phyloP scores from a whole-genome alignment of 2,329 filamentous ascomycete genomes.

The Botryosphaeria agaves region DNA sequence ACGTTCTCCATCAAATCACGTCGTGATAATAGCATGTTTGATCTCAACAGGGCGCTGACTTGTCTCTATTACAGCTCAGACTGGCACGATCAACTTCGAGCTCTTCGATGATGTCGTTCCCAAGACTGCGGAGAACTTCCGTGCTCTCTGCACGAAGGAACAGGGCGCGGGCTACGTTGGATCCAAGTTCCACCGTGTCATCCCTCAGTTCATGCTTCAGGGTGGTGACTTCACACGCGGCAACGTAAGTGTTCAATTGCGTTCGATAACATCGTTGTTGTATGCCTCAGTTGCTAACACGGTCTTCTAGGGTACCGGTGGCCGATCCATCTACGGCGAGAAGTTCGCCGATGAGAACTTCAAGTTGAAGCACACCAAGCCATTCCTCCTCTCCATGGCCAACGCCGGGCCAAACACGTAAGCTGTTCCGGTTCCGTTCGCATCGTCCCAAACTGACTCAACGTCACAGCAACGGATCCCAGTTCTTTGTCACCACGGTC shows the following conservation, averaged over 20 bases:
- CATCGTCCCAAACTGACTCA: constrained; percentile 2
- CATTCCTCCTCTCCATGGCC: constrained; percentile 82
- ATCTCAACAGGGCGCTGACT: constrained; percentile 1
- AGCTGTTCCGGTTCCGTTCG: constrained; percentile 11
- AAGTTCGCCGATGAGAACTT: constrained; percentile 96
- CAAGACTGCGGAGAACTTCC: constrained; percentile 78
- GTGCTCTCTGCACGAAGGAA: constrained; percentile 62
- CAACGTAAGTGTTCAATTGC: constrained; percentile 45
- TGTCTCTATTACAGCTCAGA: constrained; percentile 36
- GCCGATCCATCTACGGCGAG: constrained; percentile 88
- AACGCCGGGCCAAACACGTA: constrained; percentile 89
- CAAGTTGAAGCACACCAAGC: constrained; percentile 50
- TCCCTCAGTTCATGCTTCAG: constrained; percentile 89
- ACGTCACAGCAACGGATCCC: constrained; percentile 43
- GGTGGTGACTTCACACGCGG: constrained; percentile 88
- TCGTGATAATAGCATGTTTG: constrained; percentile 1
- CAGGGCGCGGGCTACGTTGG: constrained; percentile 70
- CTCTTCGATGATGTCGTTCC: constrained; percentile 77
- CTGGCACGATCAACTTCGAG: constrained; percentile 71
- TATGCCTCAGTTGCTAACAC: constrained; percentile 3
- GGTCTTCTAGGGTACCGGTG: constrained; percentile 56
- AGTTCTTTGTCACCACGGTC: constrained; percentile 58
- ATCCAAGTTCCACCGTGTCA: constrained; percentile 84
- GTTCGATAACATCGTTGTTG: not conserved
- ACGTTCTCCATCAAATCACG: constrained; percentile 6